Base-by-base conservation (phyloP, 192 early-diverging fungal genomes). In the Backusella luteola region DNA sequence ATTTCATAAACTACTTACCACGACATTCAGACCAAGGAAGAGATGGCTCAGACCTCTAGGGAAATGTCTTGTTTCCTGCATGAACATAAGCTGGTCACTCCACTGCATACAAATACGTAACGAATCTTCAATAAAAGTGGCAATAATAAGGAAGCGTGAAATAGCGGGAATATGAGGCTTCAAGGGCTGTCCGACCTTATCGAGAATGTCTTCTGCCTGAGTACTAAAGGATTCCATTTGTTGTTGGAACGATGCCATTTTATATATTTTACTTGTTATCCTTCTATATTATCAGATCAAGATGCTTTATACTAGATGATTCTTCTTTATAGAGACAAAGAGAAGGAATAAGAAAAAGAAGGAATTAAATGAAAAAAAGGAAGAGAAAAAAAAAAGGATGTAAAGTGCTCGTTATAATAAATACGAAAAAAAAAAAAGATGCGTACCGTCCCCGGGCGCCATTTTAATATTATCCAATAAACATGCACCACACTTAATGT, bases 51-150 rank as follows among this genome's bases (percentile, higher is more conserved):
- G 8, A 2, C 92, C 92, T 84, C 88, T 91, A 0, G 92, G 92
- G 79, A 99, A 95, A 69, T 91, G 85, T 71, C 94, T 91, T 77
- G 92, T 90, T 73, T 89, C 85, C 72, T 96, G 86, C 74, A 98
- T 86, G 83, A 93, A 99, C 73, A 84, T 90, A 26, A 95, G 83
- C 87, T 99, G 96, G 81, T 96, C 95, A 69, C 84, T 79, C 91
- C 96, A 99, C 82, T 98, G 96, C 71, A 92, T 88, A 77, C 90
- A 81, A 69, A 98, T 96, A 59, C 97, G 91, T 19, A 97, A 76
- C 4, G 96, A 89, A 81, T 98, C 97, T 82, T 98, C 97, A 59
- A 98, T 83, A 83, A 98, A 99, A 15, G 97, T 99, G 42, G 93
- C 95, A 26, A 99, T 96, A 34, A 99, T 91, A n/a, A 99, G 87